phyloP scores from a whole-genome alignment of 1,284 basidiomycete genomes.

The Entoloma clypeatum region DNA sequence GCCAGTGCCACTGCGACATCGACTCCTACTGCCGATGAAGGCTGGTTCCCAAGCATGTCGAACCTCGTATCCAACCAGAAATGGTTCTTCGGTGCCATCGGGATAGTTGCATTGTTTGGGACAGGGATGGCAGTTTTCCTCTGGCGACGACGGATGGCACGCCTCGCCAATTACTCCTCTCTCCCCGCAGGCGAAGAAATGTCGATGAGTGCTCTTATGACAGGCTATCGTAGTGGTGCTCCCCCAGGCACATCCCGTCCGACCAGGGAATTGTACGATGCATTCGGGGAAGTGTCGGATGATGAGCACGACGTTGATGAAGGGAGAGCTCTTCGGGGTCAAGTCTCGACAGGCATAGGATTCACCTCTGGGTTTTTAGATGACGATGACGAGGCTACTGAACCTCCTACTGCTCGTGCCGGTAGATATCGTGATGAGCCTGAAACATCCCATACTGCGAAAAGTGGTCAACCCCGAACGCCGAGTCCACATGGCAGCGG shows the following conservation, averaged over 20 bases:
- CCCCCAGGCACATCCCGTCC: slow-evolving; percentile 36
- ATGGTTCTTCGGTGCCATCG: slow-evolving; percentile 82
- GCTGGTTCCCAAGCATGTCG: slow-evolving; percentile 84
- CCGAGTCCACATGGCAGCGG: slow-evolving; percentile 50
- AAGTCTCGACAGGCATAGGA: slow-evolving; percentile 32
- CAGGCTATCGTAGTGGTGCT: slow-evolving; percentile 26
- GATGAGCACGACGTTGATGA: slow-evolving; percentile 74
- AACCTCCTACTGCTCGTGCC: slow-evolving; percentile 37
- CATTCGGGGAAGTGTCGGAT: slow-evolving; percentile 83
- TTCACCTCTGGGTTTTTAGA: slow-evolving; percentile 67
- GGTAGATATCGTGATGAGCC: slow-evolving; percentile 61
- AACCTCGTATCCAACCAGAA: slow-evolving; percentile 71
- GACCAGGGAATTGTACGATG: slow-evolving; percentile 87
- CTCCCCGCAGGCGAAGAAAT: slow-evolving; percentile 69
- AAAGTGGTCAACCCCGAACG: slow-evolving; percentile 23
- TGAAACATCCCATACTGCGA: slow-evolving; percentile 24
- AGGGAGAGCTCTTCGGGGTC: slow-evolving; percentile 47
- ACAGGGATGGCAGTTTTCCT: slow-evolving; percentile 62
- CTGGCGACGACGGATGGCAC: slow-evolving; percentile 58
- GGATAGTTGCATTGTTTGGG: slow-evolving; percentile 69
- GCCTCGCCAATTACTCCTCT: slow-evolving; percentile 61
- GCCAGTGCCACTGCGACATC: slow-evolving; percentile 33
- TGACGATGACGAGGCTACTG: too few species aligned
- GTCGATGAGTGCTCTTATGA: slow-evolving; percentile 62
- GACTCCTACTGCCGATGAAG: slow-evolving; percentile 63